phyloP scores from a whole-genome alignment of 2,329 filamentous ascomycete genomes.

The Colletotrichum trifolii region DNA sequence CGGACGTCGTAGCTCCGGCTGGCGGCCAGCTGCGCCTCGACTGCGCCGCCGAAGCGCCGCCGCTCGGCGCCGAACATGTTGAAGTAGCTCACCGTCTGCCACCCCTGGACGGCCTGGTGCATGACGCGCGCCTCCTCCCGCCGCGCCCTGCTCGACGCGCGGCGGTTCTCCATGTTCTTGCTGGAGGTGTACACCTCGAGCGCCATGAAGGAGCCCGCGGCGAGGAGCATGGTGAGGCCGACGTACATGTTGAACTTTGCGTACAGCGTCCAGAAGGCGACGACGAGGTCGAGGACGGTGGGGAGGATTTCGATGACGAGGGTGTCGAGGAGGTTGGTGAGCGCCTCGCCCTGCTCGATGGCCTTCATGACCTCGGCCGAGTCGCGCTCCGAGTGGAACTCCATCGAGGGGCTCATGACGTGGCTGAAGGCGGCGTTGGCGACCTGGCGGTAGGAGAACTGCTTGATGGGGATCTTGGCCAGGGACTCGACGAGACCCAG shows the following conservation, averaged over 20 bases:
- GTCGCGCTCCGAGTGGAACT: slow-evolving; percentile 75
- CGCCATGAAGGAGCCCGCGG: slow-evolving; percentile 36
- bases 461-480: slow-evolving; percentile 48
- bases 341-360: slow-evolving; percentile 70
- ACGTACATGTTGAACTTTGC: slow-evolving; percentile 72
- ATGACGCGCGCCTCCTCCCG: slow-evolving; percentile 63
- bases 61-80: slow-evolving; percentile 48
- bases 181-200: slow-evolving; percentile 48
- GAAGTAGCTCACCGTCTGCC: slow-evolving; percentile 65
- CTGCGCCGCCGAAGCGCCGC: slow-evolving; percentile 41
- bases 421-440: slow-evolving; percentile 72
- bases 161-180: slow-evolving; percentile 51
- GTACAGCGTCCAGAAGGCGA: slow-evolving; percentile 71
- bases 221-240: slow-evolving; percentile 49
- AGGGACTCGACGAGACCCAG: slow-evolving; percentile 39
- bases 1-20: slow-evolving; percentile 37
- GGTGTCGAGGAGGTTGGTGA: slow-evolving; percentile 69
- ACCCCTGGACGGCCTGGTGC: slow-evolving; percentile 69
- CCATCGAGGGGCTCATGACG: slow-evolving; percentile 75
- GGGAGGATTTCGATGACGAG: slow-evolving; percentile 70
- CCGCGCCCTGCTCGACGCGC: slow-evolving; percentile 51
- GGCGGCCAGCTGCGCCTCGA: slow-evolving; percentile 41
- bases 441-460: slow-evolving; percentile 63
- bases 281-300: slow-evolving; percentile 69
- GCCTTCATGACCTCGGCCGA: no score